Evolutionary conservation across 106 monocot genomes (phyloP), one percentile per base, ranked within the genome.

Genomic region (Alisma plantagoaquatica): DNA sequence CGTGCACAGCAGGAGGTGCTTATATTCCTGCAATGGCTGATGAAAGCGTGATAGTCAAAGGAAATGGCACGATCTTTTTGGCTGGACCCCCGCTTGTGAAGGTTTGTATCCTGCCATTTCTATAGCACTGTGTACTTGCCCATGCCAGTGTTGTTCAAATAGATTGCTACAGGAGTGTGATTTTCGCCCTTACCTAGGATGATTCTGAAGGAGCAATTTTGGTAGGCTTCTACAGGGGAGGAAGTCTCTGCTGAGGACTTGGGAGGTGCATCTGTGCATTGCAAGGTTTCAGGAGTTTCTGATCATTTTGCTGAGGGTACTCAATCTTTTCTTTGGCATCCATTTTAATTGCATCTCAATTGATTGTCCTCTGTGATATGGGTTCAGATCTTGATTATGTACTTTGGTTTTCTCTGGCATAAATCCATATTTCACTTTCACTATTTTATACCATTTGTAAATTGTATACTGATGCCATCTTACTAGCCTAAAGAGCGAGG

Each of bases 11-110:
- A 29, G 90, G 98, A 10, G 98, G 98, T 51, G 98, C 98, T 54
- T 98, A 98, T 70, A 98, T 98, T 71, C 90, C 98, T 69, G 98
- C 98, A 54, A 98, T 98, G 98, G 98, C 98, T 70, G 98, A 98
- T 85, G 90, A 98, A 66, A 98, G 98, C 77, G 85, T 98, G 30
- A 90, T 98, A 24, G 90, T 98, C 10, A 98, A 82, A 66, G 90
- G 90, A 25, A 98, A 98, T 76, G 98, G 98, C 3, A 98, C 98
- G 6, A 86, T 98, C 69, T 98, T 98, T 79, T 60, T 98, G 50
- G 98, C 98, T 51, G 98, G 98, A 14, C 98, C 98, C 46, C 98
- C 98, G 3, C 98, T 98, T 71, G 90, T 98, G 18, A 98, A 98
- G 90, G 98, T 98, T 15, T 66, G 72, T 67, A 19, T 64, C n/a